Evolutionary conservation across 495 filamentous ascomycete species (phyloP), one percentile per base, ranked within the genome.

Genomic region (Letharia columbiana): DNA sequence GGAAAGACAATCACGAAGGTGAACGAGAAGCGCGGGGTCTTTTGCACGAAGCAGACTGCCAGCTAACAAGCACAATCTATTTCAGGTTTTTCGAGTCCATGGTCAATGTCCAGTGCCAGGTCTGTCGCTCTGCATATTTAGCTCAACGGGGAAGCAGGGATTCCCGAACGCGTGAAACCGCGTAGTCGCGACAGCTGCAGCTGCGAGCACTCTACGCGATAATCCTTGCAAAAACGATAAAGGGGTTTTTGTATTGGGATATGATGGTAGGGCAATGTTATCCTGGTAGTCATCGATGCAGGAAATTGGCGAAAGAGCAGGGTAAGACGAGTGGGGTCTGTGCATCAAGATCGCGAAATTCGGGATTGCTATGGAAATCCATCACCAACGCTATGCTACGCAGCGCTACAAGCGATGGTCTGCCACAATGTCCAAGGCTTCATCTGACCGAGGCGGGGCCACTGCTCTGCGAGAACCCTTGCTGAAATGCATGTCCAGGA

Each of bases 161-260:
- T 65, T 17, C 33, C 11, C 20, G 39, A 45, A 64, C 64, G 61
- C 64, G 64, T 69, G 68, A 67, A 66, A 64, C 40, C 65, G 65
- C 68, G 65, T 60, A 67, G 18, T 49, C 52, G 61, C 65, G 62
- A 49, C 28, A 31, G 40, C 23, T 54, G 28, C 56, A 66, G 39
- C 62, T 67, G 68, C 65, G 67, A 44, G 65, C 68, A 70, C 68
- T 70, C n/a, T 63, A 69, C 61, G 64, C 61, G 61, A n/a, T 54
- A 54, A 59, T 41, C 59, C 41, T 49, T 40, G 50, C 37, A 49
- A 45, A n/a, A 44, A 10, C 44, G 20, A 58, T 60, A 10, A 4
- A 18, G 18, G 37, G n/a, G 4, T 18, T 31, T 0, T 54, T 1
- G 17, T 1, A 49, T 49, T 18, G 20, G 3, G 5, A 49, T 10